Conservation (phyloP, 805 yeast genomes). For the Saccharomycopsis oosterbeekiorum region DNA sequence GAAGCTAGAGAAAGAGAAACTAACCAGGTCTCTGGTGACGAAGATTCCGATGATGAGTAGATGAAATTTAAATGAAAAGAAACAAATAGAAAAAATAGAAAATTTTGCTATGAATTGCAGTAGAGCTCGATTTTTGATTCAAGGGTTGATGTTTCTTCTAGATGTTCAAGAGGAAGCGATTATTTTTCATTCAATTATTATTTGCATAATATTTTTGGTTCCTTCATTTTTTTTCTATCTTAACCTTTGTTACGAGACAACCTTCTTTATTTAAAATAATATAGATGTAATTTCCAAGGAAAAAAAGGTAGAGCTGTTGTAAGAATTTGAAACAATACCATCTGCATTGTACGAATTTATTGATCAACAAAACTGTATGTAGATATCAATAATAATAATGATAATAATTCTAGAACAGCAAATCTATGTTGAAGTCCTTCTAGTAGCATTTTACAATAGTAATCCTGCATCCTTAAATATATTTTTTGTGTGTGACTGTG, state of each 20-base stretch:
- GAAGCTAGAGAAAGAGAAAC: constrained; percentile 89
- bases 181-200: not conserved
- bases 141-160: not conserved
- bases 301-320: not conserved
- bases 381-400: no score
- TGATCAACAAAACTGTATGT: no score
- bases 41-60: constrained; percentile 35
- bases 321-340: not conserved
- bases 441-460: not conserved
- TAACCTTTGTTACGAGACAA: not conserved
- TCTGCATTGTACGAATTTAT: no score
- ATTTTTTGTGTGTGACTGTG: not conserved
- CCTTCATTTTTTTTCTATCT: not conserved
- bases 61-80: not conserved
- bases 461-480: not conserved
- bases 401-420: not conserved
- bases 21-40: constrained; percentile 72
- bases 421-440: not conserved
- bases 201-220: not conserved
- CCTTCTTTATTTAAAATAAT: not conserved
- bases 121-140: not conserved
- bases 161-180: not conserved
- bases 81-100: no score
- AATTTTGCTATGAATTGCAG: not conserved
- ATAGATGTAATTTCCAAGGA: not conserved